These are phyloP conservation scores for Escallonia herrerae DNA, from an alignment of 129 eudicot species.

Conservation along the genomic window DNA sequence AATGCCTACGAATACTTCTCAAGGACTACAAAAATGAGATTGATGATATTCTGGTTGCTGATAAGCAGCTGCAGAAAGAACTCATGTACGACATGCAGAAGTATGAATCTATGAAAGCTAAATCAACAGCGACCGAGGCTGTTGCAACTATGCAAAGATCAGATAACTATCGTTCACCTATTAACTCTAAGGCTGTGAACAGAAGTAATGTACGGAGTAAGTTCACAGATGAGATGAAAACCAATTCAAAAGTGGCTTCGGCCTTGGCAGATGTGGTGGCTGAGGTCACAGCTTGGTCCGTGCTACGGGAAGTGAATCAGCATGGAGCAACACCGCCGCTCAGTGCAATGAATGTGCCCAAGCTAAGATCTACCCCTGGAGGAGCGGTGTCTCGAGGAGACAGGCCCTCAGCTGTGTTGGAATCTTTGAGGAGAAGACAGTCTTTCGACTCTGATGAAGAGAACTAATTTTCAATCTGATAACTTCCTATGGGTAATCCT, in stretches of 20 bases:
- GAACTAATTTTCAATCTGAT: constrained; percentile 1
- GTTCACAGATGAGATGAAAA: constrained; percentile 15
- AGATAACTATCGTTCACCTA: constrained; percentile 28
- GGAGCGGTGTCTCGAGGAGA: constrained; percentile 21
- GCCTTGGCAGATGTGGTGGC: constrained; percentile 73
- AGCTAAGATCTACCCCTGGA: constrained; percentile 43
- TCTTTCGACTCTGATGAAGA: constrained; percentile 86
- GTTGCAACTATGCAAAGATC: constrained; percentile 43
- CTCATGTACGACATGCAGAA: constrained; percentile 82
- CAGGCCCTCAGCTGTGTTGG: constrained; percentile 51
- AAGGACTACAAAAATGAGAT: constrained; percentile 96
- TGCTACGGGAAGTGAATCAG: constrained; percentile 62
- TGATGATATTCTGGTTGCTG: constrained; percentile 84
- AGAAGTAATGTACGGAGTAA: constrained; percentile 17
- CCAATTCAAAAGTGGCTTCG: constrained; percentile 52
- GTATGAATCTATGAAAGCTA: constrained; percentile 59
- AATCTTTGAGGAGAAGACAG: constrained; percentile 80
- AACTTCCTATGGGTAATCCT: no score
- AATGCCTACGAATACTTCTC: constrained; percentile 78
- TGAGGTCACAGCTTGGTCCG: constrained; percentile 60
- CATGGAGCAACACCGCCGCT: constrained; percentile 57
- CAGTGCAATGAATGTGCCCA: constrained; percentile 66
- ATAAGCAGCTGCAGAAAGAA: constrained; percentile 86
- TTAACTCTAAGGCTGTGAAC: constrained; percentile 14
- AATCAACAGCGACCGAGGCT: constrained; percentile 61